Percentiles rank a stretch among this genome's conserved stretches.
These are phyloP conservation scores for Leccinum glutinopallens DNA, from an alignment of 1,284 basidiomycete species.

Conservation along the genomic window DNA sequence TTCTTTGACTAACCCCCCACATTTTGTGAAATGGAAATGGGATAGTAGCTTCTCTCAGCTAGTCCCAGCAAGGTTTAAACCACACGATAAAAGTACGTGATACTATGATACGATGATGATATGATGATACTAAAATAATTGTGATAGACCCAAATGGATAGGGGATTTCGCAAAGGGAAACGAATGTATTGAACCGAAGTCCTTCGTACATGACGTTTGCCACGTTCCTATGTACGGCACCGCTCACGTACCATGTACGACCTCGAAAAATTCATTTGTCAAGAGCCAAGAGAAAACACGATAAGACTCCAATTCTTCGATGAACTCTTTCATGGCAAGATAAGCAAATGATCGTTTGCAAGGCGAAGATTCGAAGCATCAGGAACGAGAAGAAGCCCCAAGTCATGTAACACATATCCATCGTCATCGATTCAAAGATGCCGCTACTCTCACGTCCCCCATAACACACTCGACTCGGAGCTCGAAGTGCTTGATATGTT, in stretches of 20 bases:
- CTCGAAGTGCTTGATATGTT: not conserved
- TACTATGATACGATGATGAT: not conserved
- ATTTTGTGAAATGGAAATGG: not conserved
- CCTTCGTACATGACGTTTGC: not conserved
- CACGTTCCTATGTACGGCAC: not conserved
- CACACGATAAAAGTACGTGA: not conserved
- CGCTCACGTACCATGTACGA: not conserved
- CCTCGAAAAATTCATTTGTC: not conserved
- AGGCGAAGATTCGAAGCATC: not conserved
- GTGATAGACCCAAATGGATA: not conserved
- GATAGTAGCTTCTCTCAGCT: not conserved
- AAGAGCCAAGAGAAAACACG: not conserved
- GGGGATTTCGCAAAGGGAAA: not conserved
- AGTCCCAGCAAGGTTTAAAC: not conserved
- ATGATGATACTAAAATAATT: not conserved
- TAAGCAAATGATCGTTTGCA: not conserved
- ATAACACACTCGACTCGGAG: not conserved
- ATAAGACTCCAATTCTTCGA: not conserved
- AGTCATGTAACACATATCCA: not conserved
- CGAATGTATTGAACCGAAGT: not conserved
- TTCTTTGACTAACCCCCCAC: not conserved
- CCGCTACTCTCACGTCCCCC: constrained; percentile 15
- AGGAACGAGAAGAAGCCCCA: not conserved
- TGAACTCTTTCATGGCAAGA: not conserved
- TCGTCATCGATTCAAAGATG: not conserved